Evolutionary conservation across 73 alveolate species (phyloP).

Genomic region (Breviolum minutum): DNA sequence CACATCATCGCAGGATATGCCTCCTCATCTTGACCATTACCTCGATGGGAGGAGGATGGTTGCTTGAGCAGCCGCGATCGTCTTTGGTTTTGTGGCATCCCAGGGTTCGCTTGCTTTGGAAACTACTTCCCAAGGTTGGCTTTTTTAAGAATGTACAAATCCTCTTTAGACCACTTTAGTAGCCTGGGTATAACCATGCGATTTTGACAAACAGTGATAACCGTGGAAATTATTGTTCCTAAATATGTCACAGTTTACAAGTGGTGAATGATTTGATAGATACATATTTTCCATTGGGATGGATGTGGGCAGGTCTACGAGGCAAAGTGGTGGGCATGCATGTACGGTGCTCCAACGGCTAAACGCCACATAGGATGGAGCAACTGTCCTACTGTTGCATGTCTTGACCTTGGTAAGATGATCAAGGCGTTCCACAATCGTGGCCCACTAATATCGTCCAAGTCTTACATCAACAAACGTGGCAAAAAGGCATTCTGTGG

Average conservation of each 20-base stretch:
- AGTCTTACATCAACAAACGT: background rate
- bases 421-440: background rate
- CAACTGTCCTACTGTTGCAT: background rate
- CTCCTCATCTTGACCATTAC: background rate
- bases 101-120: background rate
- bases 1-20: background rate
- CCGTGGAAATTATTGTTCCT: too few species aligned
- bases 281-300: too few species aligned
- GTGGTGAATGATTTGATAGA: background rate
- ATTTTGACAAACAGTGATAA: too few species aligned
- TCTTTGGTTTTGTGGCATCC: background rate
- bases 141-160: too few species aligned
- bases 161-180: too few species aligned
- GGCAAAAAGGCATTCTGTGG: background rate
- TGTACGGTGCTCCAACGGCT: background rate
- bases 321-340: slow-evolving; percentile 8
- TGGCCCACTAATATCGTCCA: background rate
- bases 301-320: background rate
- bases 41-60: background rate
- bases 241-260: background rate
- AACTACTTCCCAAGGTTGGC: background rate
- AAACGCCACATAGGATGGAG: slow-evolving; percentile 33
- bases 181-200: too few species aligned
- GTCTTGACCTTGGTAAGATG: background rate
- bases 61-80: background rate